phyloP scores from a whole-genome alignment of 2,329 filamentous ascomycete genomes.

The Sporothrix humicola region DNA sequence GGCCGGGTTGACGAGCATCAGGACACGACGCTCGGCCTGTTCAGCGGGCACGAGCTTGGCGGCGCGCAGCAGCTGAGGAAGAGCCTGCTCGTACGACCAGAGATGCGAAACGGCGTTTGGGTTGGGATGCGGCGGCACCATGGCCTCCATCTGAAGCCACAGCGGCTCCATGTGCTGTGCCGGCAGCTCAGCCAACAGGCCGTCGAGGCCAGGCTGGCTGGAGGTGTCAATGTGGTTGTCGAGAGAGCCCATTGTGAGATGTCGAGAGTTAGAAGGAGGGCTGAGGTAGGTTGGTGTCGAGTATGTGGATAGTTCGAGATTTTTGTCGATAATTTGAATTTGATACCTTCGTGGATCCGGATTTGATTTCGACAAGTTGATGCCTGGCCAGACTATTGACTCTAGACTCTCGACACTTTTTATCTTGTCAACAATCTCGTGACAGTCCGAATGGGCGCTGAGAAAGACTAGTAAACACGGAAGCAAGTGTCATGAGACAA shows the following conservation, averaged over 20 bases:
- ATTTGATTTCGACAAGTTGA: neutral
- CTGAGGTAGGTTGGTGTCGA: neutral
- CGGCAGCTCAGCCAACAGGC: slow-evolving; percentile 11
- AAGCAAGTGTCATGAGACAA: neutral
- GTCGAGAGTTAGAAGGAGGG: neutral
- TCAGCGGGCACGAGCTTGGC: slow-evolving; percentile 45
- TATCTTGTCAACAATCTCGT: neutral
- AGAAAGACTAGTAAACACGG: neutral
- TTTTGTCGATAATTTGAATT: neutral
- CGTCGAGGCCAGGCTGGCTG: neutral
- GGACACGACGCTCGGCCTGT: slow-evolving; percentile 48
- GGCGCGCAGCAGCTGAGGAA: slow-evolving; percentile 44
- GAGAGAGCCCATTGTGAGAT: slow-evolving; percentile 4
- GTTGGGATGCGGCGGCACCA: slow-evolving; percentile 52
- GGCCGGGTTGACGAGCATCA: slow-evolving; percentile 48
- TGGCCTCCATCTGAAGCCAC: slow-evolving; percentile 26
- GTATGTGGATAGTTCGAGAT: neutral
- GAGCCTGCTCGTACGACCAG: slow-evolving; percentile 45
- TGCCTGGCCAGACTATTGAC: neutral
- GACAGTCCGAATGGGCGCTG: neutral
- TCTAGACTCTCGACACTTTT: neutral
- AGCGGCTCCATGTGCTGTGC: slow-evolving; percentile 17
- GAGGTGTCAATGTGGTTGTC: slow-evolving; percentile 10
- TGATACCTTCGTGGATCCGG: neutral
- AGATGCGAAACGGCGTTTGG: slow-evolving; percentile 47